Percentiles rank a stretch among this genome's conserved stretches.
phyloP scores from a whole-genome alignment of 139 green algal species.

The Picochlorum costavermella region DNA sequence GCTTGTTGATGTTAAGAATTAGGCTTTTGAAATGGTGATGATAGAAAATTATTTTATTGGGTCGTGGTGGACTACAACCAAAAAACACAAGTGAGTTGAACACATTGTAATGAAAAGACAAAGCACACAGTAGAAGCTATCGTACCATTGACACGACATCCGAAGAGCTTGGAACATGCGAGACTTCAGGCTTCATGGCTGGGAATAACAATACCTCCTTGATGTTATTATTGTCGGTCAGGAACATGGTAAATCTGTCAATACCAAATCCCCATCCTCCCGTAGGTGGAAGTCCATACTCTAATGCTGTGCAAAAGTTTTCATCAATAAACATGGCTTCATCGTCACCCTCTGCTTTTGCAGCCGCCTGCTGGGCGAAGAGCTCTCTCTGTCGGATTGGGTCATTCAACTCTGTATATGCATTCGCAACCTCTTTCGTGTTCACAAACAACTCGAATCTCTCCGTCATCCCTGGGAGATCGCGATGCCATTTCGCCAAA shows the following conservation, averaged over 20 bases:
- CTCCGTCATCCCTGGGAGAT: slow-evolving; percentile 82
- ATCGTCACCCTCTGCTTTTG: slow-evolving; percentile 80
- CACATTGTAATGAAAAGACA: not conserved
- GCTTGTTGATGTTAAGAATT: slow-evolving; percentile 49
- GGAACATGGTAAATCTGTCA: slow-evolving; percentile 95
- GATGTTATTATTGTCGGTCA: slow-evolving; percentile 96
- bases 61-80: not conserved
- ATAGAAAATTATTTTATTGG: too few relatives aligned
- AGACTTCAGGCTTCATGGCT: slow-evolving; percentile 94
- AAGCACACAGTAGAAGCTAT: not conserved
- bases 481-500: slow-evolving; percentile 93
- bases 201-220: slow-evolving; percentile 98
- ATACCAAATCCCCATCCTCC: slow-evolving; percentile 97
- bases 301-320: slow-evolving; percentile 90
- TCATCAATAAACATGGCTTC: slow-evolving; percentile 98
- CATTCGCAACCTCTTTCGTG: slow-evolving; percentile 93
- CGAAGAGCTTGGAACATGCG: not conserved
- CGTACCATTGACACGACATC: slow-evolving; percentile 2
- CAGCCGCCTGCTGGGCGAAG: slow-evolving; percentile 82
- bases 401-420: slow-evolving; percentile 99
- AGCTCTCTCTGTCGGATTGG: slow-evolving; percentile 88
- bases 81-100: not conserved
- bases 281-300: slow-evolving; percentile 97
- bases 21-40: not conserved
- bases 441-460: slow-evolving; percentile 99